phyloP scores from a whole-genome alignment of 2,329 filamentous ascomycete genomes.

The Fusarium anguioides region DNA sequence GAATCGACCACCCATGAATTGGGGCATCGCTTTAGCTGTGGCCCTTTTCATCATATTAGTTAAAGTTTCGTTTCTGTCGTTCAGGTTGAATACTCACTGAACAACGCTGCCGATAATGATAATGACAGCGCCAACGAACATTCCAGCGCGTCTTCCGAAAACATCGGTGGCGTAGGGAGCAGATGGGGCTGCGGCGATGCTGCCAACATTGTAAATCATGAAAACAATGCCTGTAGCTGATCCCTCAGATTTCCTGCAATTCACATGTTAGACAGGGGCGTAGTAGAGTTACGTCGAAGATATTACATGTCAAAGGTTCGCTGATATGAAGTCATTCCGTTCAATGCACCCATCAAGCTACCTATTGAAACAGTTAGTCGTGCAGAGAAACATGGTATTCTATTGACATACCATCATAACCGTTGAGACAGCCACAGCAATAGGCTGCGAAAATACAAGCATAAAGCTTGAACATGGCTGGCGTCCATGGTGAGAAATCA shows the following conservation, averaged over 20 bases:
- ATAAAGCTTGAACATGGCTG: conserved; percentile 63
- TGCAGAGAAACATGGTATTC: accelerated
- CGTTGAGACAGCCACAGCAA: conserved; percentile 61
- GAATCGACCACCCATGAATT: conserved; percentile 63
- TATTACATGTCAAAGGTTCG: conserved; percentile 31
- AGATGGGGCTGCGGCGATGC: conserved; percentile 54
- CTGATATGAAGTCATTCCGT: conserved; percentile 45
- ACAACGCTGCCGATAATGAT: conserved; percentile 57
- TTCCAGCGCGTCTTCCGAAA: conserved; percentile 55
- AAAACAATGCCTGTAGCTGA: conserved; percentile 48
- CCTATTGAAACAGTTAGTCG: not conserved
- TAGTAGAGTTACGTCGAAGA: accelerated
- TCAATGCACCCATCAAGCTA: conserved; percentile 42
- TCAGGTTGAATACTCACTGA: conserved; percentile 39
- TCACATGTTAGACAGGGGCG: accelerated
- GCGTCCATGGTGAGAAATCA: conserved; percentile 60
- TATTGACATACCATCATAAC: conserved; percentile 23
- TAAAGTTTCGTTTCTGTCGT: accelerated
- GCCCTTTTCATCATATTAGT: conserved; percentile 31
- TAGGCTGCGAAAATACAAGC: conserved; percentile 60
- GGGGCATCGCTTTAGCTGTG: conserved; percentile 46
- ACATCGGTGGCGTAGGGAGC: conserved; percentile 55
- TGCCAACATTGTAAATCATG: conserved; percentile 60
- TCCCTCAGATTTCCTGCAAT: conserved; percentile 28
- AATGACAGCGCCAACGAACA: conserved; percentile 53